phyloP scores from a whole-genome alignment of 768 basidiomycete species.

The Leccinum subtestaceum region DNA sequence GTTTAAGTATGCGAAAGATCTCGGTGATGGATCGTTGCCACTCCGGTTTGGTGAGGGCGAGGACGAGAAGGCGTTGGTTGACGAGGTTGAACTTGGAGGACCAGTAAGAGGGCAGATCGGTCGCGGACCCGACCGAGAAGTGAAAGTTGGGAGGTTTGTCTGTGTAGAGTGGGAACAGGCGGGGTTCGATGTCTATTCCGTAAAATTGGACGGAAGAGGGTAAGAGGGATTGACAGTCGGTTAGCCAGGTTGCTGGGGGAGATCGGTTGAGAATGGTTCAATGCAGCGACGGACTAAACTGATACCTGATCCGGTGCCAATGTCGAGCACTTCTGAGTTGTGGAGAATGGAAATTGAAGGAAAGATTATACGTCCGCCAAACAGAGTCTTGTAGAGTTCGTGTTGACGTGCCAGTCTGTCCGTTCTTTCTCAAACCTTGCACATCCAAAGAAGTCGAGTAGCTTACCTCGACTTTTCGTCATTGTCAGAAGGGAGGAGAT shows the following conservation, averaged over 20 bases:
- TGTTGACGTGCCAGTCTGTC: conserved; percentile 19
- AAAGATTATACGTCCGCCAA: conserved; percentile 18
- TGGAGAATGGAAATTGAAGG: conserved; percentile 5
- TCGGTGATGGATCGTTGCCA: conserved; percentile 26
- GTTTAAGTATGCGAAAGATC: conserved; percentile 29
- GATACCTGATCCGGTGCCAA: conserved; percentile 25
- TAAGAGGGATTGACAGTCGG: conserved; percentile 10
- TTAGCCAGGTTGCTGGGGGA: conserved; percentile 14
- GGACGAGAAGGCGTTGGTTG: conserved; percentile 32
- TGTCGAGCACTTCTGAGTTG: conserved; percentile 17
- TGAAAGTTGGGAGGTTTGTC: conserved; percentile 6
- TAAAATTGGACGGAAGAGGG: conserved; percentile 17
- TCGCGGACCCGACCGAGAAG: conserved; percentile 14
- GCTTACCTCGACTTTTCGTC: conserved; percentile 17
- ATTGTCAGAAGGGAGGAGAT: conserved; percentile 24
- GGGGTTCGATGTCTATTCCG: conserved; percentile 23
- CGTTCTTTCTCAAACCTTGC: background rate
- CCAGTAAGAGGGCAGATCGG: conserved; percentile 29
- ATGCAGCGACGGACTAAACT: background rate
- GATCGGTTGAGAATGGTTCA: background rate
- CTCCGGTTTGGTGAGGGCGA: conserved; percentile 23
- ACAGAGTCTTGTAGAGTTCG: conserved; percentile 16
- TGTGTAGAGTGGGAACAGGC: conserved; percentile 11
- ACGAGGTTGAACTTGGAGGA: conserved; percentile 28
- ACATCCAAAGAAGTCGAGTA: background rate